A percentile compares a stretch with the other conserved stretches of the same genome.
Evolutionary conservation across 345 rosid genomes (phyloP).

Genomic region (Boechera stricta): DNA sequence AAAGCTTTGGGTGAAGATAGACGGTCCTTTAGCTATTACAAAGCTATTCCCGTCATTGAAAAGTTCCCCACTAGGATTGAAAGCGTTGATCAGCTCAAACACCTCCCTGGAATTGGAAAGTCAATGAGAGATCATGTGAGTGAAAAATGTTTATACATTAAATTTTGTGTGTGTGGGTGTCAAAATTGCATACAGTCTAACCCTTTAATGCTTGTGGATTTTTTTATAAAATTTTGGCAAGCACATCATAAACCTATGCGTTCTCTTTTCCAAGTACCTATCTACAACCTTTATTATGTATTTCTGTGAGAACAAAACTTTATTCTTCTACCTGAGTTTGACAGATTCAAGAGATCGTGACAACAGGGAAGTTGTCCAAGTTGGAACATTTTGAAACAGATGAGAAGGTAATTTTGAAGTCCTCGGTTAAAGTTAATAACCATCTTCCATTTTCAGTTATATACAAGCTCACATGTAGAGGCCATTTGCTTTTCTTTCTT

Average conservation of each 20-base stretch:
- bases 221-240: constrained; percentile 14
- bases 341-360: constrained; percentile 94
- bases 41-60: constrained; percentile 86
- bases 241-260: background rate
- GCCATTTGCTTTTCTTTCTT: constrained; percentile 4
- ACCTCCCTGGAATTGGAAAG: constrained; percentile 92
- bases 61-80: constrained; percentile 84
- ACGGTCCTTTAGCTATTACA: constrained; percentile 92
- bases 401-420: constrained; percentile 69
- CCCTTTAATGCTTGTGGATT: background rate
- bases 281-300: background rate
- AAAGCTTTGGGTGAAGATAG: constrained; percentile 96
- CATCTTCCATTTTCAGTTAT: constrained; percentile 7
- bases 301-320: background rate
- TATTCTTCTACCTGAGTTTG: constrained; percentile 22
- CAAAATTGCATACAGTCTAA: background rate
- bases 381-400: constrained; percentile 93
- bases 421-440: background rate
- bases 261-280: background rate
- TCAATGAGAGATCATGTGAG: constrained; percentile 97
- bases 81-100: constrained; percentile 80
- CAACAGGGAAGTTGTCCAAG: constrained; percentile 86
- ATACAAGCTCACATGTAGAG: constrained; percentile 9
- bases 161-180: background rate
- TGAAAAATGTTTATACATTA: background rate